phyloP scores from a whole-genome alignment of 176 grass and related monocot genomes.

The Puccinellia tenuiflora region DNA sequence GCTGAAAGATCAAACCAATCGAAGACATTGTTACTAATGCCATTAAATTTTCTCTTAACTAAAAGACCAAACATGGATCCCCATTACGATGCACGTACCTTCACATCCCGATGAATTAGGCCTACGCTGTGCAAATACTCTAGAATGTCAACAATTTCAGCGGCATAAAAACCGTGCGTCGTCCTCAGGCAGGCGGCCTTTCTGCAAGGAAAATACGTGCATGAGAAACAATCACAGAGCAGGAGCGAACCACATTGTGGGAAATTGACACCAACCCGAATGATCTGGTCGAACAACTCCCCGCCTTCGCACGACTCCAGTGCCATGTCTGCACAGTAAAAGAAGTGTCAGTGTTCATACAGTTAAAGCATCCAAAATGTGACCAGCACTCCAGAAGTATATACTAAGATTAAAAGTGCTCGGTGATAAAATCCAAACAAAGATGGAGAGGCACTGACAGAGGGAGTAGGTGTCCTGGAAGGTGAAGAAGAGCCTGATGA shows the following conservation, averaged over 20 bases:
- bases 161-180: slow-evolving; percentile 83
- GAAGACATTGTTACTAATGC: background rate
- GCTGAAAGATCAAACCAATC: slow-evolving; percentile 46
- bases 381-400: background rate
- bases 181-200: slow-evolving; percentile 59
- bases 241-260: background rate
- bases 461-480: slow-evolving; percentile 97
- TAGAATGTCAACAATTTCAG: slow-evolving; percentile 84
- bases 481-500: slow-evolving; percentile 89
- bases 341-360: background rate
- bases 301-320: slow-evolving; percentile 96
- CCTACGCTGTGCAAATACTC: slow-evolving; percentile 82
- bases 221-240: background rate
- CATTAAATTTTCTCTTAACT: background rate
- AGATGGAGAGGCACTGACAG: slow-evolving; percentile 36
- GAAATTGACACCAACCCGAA: slow-evolving; percentile 40
- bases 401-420: background rate
- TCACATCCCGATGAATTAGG: slow-evolving; percentile 93
- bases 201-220: slow-evolving; percentile 29
- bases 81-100: slow-evolving; percentile 33
- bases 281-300: slow-evolving; percentile 93
- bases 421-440: background rate
- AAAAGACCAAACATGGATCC: background rate
- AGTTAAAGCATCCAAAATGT: background rate
- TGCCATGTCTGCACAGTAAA: slow-evolving; percentile 71